phyloP scores from a whole-genome alignment of 345 rosid genomes.

The Eucalyptus curtisii region DNA sequence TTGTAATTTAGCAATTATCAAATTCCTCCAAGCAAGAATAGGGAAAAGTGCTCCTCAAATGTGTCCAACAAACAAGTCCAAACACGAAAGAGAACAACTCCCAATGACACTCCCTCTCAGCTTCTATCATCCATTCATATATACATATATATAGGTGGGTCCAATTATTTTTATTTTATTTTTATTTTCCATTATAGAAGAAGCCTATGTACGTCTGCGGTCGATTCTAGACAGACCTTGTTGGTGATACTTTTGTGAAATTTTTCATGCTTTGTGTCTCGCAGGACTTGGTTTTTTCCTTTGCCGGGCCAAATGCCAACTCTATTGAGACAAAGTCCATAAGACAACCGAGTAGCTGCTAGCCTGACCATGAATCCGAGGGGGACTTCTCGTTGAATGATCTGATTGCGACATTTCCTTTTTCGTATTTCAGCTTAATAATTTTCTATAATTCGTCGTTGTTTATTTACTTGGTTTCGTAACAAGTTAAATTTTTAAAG shows the following conservation, averaged over 20 bases:
- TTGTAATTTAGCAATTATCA: slow-evolving; percentile 1
- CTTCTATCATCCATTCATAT: background rate
- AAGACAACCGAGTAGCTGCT: background rate
- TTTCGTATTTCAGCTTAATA: background rate
- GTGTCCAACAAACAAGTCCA: slow-evolving; percentile 1
- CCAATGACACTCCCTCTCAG: background rate
- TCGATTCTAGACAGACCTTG: background rate
- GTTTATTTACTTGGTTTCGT: background rate
- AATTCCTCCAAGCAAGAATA: background rate
- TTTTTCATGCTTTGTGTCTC: background rate
- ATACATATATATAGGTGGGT: background rate
- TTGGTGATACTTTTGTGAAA: background rate
- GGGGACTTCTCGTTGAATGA: background rate
- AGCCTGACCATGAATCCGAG: background rate
- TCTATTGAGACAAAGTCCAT: background rate
- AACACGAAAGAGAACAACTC: background rate
- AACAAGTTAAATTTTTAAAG: background rate
- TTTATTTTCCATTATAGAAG: background rate
- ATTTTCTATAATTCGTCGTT: background rate
- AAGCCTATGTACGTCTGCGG: background rate
- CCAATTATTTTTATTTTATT: background rate
- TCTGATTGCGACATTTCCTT: background rate
- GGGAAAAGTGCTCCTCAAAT: background rate
- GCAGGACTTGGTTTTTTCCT: background rate
- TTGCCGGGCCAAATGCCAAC: background rate